Base-by-base conservation (phyloP, 176 grass and related monocot genomes). In the Tuctoria greenei region DNA sequence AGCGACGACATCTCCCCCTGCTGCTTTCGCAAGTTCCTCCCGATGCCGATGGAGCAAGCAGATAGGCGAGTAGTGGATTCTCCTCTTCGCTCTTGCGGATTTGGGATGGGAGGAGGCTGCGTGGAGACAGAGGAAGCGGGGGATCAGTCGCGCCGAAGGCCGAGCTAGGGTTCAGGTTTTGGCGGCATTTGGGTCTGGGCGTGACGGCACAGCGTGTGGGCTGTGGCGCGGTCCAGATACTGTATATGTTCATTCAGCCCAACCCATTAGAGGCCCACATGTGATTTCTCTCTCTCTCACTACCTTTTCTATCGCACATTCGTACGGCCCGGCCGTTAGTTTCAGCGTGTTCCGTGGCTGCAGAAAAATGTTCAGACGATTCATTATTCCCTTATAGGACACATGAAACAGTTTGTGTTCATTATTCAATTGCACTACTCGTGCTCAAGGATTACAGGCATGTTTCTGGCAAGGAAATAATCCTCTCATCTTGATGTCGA, bases 1-100 rank as follows among this genome's bases (percentile, higher is more conserved):
- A 98, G 77, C 43, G 91, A 94, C 69, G 91, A 98, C 95, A 98
- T 98, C 42, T 39, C 61, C 20, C 10, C 7, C 51, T 15, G 17
- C 35, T 16, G 45, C 7, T 49, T 43, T 10, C 5, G 18, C 27
- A 10, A 36, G 2, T 8, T 27, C 24, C 38, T 21, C 42, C 54
- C 50, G 20, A 40, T 31, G 31, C 54, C 50, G 20, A 37, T 16
- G 42, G 67, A 64, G 16, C 6, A 40, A 6, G 55, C 24, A 49
- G 49, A n/a, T 28, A 15, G 10, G 49, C 21, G 10, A 38, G n/a
- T 7, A 42, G 36, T 45, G 24, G 44, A 54, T 70, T 80, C n/a
- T 51, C 17, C 17, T 4, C 36, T 52, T 72, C 38, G 24, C 50
- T 13, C 43, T 43, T 14, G 55, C 8, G 47, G 69, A 73, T 66